Conservation (phyloP, 1,284 basidiomycete genomes). For the Vanrija humicola region DNA sequence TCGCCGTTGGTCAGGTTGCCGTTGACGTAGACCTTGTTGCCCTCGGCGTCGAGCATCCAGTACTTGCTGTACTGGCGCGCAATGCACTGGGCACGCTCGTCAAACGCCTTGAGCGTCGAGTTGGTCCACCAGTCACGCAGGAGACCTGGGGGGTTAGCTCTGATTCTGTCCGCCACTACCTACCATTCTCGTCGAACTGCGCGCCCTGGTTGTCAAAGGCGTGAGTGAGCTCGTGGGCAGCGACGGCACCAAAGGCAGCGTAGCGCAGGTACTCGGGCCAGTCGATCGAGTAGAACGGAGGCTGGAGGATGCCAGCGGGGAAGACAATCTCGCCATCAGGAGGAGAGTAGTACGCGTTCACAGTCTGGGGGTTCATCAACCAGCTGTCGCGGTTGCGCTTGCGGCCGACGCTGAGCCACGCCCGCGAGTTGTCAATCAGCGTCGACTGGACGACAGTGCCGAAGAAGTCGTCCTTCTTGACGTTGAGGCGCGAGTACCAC, state of each 20-base stretch:
- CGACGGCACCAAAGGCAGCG: constrained; percentile 84
- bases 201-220: constrained; percentile 86
- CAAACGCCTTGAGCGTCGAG: constrained; percentile 74
- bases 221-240: constrained; percentile 84
- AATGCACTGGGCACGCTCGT: constrained; percentile 79
- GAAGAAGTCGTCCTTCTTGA: constrained; percentile 71
- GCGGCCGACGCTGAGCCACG: constrained; percentile 73
- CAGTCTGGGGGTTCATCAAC: constrained; percentile 56
- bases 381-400: constrained; percentile 70
- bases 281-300: constrained; percentile 81
- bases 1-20: constrained; percentile 79
- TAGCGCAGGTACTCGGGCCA: constrained; percentile 86
- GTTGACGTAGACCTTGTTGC: constrained; percentile 77
- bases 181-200: constrained; percentile 52
- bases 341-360: constrained; percentile 48
- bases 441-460: constrained; percentile 57
- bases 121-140: constrained; percentile 73
- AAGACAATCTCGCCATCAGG: constrained; percentile 73
- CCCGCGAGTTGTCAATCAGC: constrained; percentile 50
- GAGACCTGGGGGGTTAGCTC: constrained; percentile 32
- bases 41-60: constrained; percentile 77
- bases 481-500: constrained; percentile 71
- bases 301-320: constrained; percentile 90
- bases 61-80: constrained; percentile 82
- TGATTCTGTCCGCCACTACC: no score